These are phyloP conservation scores for Pythium dissimile DNA, from an alignment of 352 stramenopile genomes.

Conservation along the genomic window DNA sequence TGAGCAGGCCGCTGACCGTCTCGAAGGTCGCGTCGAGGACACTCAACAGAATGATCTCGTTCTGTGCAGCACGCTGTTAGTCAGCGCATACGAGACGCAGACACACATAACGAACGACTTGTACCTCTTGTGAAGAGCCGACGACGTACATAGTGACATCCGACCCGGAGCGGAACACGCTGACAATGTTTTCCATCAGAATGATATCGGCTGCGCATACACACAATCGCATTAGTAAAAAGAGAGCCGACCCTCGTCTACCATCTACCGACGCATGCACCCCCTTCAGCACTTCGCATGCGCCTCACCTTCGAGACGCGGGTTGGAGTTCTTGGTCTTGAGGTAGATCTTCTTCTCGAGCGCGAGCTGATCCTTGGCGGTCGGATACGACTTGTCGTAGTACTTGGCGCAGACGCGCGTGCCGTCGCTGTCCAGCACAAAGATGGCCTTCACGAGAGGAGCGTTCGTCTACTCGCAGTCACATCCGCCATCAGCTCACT, in stretches of 20 bases:
- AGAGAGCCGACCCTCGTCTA: no score
- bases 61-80: slow-evolving; percentile 35
- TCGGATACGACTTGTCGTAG: slow-evolving; percentile 88
- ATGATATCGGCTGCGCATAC: slow-evolving; percentile 85
- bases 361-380: slow-evolving; percentile 79
- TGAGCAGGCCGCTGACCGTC: slow-evolving; percentile 80
- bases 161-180: slow-evolving; percentile 84
- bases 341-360: slow-evolving; percentile 89
- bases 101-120: neutral
- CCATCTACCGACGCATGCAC: neutral
- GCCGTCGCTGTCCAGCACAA: slow-evolving; percentile 85
- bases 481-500: slow-evolving; percentile 1
- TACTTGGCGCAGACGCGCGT: slow-evolving; percentile 91
- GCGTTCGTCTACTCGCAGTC: slow-evolving; percentile 37
- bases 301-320: slow-evolving; percentile 79
- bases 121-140: slow-evolving; percentile 74
- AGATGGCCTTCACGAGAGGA: slow-evolving; percentile 86
- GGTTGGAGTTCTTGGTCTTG: slow-evolving; percentile 89
- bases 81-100: neutral
- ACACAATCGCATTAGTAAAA: no score
- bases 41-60: slow-evolving; percentile 85
- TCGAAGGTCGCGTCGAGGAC: slow-evolving; percentile 87
- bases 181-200: slow-evolving; percentile 88
- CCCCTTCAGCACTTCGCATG: no score
- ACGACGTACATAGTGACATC: slow-evolving; percentile 89